Evolutionary conservation across 352 stramenopile genomes (phyloP).

Genomic region (Globisporangium solare): DNA sequence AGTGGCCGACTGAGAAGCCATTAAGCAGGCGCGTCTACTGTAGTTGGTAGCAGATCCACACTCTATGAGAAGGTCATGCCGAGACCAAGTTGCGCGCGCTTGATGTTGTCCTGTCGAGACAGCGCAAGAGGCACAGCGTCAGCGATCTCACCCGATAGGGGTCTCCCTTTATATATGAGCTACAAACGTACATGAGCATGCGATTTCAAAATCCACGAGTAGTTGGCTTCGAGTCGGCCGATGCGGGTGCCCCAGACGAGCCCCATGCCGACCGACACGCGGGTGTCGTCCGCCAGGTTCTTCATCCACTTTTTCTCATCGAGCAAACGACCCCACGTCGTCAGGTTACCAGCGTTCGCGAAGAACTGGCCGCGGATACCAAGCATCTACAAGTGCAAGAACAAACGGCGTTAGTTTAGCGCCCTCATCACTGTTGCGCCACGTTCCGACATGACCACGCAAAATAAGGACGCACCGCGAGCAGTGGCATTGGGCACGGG

Average conservation of each 20-base stretch:
- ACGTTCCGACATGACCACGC: too few relatives aligned
- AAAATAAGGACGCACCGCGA: constrained; percentile 65
- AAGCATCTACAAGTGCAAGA: constrained; percentile 41
- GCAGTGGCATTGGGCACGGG: constrained; percentile 73
- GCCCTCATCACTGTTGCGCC: too few relatives aligned
- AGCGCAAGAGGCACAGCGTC: neutral
- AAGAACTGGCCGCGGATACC: constrained; percentile 88
- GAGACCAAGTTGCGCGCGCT: constrained; percentile 79
- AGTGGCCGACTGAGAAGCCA: too few relatives aligned
- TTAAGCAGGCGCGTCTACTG: too few relatives aligned
- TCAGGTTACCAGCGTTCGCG: constrained; percentile 88
- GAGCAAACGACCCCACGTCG: constrained; percentile 77
- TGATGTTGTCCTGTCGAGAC: constrained; percentile 70
- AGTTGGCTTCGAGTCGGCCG: constrained; percentile 88
- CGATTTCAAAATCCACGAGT: constrained; percentile 88
- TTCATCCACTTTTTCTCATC: constrained; percentile 90
- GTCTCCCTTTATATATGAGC: too few relatives aligned
- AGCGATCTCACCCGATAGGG: too few relatives aligned
- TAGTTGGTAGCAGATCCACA: neutral
- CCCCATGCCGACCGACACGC: constrained; percentile 79
- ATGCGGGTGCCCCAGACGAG: constrained; percentile 85
- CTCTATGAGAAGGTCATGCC: constrained; percentile 81
- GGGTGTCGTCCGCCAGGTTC: constrained; percentile 83
- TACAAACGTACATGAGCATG: constrained; percentile 55
- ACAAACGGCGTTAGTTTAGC: constrained; percentile 1